A percentile compares a stretch with the other conserved stretches of the same genome.
These are phyloP conservation scores for Pyrenophora teres DNA, from an alignment of 2,329 filamentous ascomycete genomes.

Conservation along the genomic window DNA sequence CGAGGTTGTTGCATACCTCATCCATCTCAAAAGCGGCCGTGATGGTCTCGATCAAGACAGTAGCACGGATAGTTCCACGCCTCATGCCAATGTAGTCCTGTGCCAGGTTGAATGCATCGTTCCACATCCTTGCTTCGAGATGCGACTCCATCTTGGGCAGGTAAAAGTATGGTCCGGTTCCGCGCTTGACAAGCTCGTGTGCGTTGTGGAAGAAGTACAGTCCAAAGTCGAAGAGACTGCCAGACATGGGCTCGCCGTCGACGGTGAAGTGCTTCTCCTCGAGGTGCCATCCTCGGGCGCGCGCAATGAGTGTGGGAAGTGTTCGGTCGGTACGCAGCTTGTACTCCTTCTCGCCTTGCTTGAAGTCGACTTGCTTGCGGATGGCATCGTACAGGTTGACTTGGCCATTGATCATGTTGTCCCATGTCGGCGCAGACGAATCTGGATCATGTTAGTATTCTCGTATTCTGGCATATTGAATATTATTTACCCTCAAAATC, in stretches of 20 bases:
- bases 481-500: constrained; percentile 83
- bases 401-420: constrained; percentile 99
- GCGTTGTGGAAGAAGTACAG: constrained; percentile 99
- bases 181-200: constrained; percentile 79
- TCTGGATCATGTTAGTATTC: constrained; percentile 59
- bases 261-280: constrained; percentile 98
- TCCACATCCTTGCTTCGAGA: constrained; percentile 96
- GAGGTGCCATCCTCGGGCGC: constrained; percentile 95
- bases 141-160: constrained; percentile 98
- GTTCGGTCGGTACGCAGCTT: constrained; percentile 90
- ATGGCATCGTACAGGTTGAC: constrained; percentile 97
- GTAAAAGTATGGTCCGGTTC: constrained; percentile 95
- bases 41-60: constrained; percentile 97
- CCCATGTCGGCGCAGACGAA: constrained; percentile 94
- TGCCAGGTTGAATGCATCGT: constrained; percentile 93
- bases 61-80: constrained; percentile 90
- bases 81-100: constrained; percentile 92
- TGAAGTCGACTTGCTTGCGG: constrained; percentile 93
- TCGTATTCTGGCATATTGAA: neutral
- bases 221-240: constrained; percentile 92
- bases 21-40: constrained; percentile 99
- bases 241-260: constrained; percentile 92
- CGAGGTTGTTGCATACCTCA: constrained; percentile 58
- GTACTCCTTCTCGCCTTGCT: constrained; percentile 93
- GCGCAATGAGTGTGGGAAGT: constrained; percentile 88